phyloP scores from a whole-genome alignment of 768 basidiomycete species.

The Suillus luteus region DNA sequence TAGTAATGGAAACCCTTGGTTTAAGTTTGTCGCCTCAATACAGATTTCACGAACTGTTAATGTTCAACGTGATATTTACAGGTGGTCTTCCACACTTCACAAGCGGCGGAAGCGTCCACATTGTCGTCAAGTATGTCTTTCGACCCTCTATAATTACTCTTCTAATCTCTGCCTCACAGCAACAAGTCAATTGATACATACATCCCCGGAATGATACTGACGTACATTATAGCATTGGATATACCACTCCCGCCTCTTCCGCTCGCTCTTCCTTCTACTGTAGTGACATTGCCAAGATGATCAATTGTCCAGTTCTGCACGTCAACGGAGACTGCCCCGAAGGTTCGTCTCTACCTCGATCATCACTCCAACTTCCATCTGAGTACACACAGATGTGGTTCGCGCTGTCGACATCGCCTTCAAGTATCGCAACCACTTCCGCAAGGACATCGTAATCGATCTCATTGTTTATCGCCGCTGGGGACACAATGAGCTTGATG shows the following conservation, averaged over 20 bases:
- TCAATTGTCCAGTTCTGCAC: slow-evolving; percentile 85
- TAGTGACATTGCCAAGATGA: slow-evolving; percentile 88
- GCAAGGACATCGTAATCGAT: slow-evolving; percentile 90
- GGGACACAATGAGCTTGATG: slow-evolving; percentile 89
- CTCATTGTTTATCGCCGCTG: slow-evolving; percentile 86
- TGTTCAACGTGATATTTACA: slow-evolving; percentile 28
- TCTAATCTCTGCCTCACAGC: slow-evolving; percentile 32
- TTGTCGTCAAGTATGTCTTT: slow-evolving; percentile 81
- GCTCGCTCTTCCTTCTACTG: slow-evolving; percentile 88
- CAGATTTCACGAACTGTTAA: neutral
- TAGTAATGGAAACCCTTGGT: slow-evolving; percentile 86
- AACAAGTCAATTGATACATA: slow-evolving; percentile 50
- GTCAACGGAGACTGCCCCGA: slow-evolving; percentile 93
- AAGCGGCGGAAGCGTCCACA: slow-evolving; percentile 85
- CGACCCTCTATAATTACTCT: slow-evolving; percentile 8
- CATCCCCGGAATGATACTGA: neutral
- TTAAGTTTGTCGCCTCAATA: slow-evolving; percentile 54
- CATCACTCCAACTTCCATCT: neutral
- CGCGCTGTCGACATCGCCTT: slow-evolving; percentile 88
- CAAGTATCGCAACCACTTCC: slow-evolving; percentile 82
- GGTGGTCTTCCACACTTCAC: slow-evolving; percentile 91
- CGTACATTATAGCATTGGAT: slow-evolving; percentile 68
- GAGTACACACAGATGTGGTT: slow-evolving; percentile 62
- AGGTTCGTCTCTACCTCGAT: slow-evolving; percentile 39
- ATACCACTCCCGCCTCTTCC: slow-evolving; percentile 84